A percentile compares a stretch with the other conserved stretches of the same genome.
These are phyloP conservation scores for Luvunga scandens DNA, from an alignment of 345 rosid species.

Conservation along the genomic window DNA sequence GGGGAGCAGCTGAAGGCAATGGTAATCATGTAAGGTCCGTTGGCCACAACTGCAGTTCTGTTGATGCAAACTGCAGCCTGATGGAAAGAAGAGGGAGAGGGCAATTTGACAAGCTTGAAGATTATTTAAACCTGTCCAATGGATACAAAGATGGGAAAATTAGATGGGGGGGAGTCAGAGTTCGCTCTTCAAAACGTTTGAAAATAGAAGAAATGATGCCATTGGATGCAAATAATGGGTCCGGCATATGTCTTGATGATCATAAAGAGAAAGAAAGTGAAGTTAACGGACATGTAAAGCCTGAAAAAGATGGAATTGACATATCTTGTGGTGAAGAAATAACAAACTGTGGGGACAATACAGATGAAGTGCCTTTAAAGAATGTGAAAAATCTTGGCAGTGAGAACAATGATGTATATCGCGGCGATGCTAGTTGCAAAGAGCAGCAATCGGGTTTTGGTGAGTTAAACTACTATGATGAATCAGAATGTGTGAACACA, in stretches of 20 bases:
- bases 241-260: slow-evolving; percentile 23
- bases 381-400: slow-evolving; percentile 23
- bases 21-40: slow-evolving; percentile 24
- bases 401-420: slow-evolving; percentile 23
- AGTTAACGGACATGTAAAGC: slow-evolving; percentile 29
- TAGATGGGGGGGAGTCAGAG: slow-evolving; percentile 86
- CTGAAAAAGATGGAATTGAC: slow-evolving; percentile 28
- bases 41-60: slow-evolving; percentile 28
- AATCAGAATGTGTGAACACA: slow-evolving; percentile 28
- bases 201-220: slow-evolving; percentile 50
- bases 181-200: slow-evolving; percentile 70
- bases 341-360: slow-evolving; percentile 19
- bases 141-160: slow-evolving; percentile 53
- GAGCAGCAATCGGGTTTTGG: slow-evolving; percentile 20
- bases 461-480: slow-evolving; percentile 24
- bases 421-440: slow-evolving; percentile 33
- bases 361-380: slow-evolving; percentile 17
- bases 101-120: slow-evolving; percentile 28
- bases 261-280: slow-evolving; percentile 29
- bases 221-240: slow-evolving; percentile 28
- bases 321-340: slow-evolving; percentile 18
- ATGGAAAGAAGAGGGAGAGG: slow-evolving; percentile 23
- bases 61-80: slow-evolving; percentile 17
- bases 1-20: slow-evolving; percentile 29
- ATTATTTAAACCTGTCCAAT: slow-evolving; percentile 33